These are phyloP conservation scores for Calendula officinalis DNA, from an alignment of 129 eudicot species.

Conservation along the genomic window DNA sequence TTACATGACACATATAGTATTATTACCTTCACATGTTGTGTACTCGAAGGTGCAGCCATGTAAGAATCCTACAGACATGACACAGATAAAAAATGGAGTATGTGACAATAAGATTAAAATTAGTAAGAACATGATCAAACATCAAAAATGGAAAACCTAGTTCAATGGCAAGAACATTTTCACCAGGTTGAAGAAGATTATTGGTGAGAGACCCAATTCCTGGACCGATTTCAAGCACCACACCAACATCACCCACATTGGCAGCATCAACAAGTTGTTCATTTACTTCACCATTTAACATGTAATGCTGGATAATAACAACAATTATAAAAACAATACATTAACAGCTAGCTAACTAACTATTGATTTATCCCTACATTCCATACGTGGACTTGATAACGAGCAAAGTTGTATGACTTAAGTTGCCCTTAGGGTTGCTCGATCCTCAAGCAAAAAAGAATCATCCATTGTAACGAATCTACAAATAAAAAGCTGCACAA, in stretches of 20 bases:
- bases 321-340: background rate
- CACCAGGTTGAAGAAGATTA: slow-evolving; percentile 88
- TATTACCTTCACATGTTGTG: slow-evolving; percentile 61
- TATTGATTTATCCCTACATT: background rate
- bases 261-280: slow-evolving; percentile 78
- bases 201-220: slow-evolving; percentile 97
- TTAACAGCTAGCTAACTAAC: background rate
- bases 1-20: background rate
- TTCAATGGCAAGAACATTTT: slow-evolving; percentile 91
- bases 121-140: slow-evolving; percentile 3
- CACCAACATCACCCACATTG: slow-evolving; percentile 68
- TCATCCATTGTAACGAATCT: too few species aligned
- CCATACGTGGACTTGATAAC: background rate
- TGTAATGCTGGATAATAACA: slow-evolving; percentile 63
- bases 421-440: too few species aligned
- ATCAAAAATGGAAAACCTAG: slow-evolving; percentile 50
- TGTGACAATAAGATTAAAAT: slow-evolving; percentile 5
- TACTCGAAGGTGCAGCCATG: slow-evolving; percentile 77
- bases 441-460: too few species aligned
- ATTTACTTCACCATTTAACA: slow-evolving; percentile 72
- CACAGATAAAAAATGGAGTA: slow-evolving; percentile 11
- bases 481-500: too few species aligned
- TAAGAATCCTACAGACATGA: slow-evolving; percentile 59
- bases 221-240: slow-evolving; percentile 97
- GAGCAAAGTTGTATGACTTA: too few species aligned